Base-by-base conservation (phyloP, 139 green algal species). In the Chlorella vulgaris region DNA sequence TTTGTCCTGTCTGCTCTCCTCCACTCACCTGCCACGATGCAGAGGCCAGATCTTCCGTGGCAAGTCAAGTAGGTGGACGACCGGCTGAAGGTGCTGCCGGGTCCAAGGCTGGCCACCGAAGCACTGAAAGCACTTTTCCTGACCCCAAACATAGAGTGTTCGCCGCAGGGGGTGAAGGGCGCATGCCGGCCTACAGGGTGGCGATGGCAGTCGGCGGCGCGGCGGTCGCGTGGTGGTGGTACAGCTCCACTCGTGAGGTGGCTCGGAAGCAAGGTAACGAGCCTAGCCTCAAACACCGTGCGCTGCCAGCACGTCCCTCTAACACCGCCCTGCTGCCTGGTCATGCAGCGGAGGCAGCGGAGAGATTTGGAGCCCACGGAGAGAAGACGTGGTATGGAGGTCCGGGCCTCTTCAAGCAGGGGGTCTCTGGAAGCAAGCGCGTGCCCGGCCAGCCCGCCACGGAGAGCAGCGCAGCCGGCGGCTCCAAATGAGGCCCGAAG, bases 281-380 rank as follows among this genome's bases (percentile, higher is more conserved):
- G n/a, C n/a, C n/a, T n/a, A n/a, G n/a, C n/a, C n/a, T n/a, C n/a
- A n/a, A n/a, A n/a, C n/a, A n/a, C n/a, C n/a, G n/a, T n/a, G n/a
- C n/a, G n/a, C n/a, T n/a, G n/a, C n/a, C n/a, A n/a, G 47, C 47
- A 58, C 15, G 5, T 65, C 71, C 51, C 5, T 38, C 33, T 50
- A 50, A 13, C 6, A 15, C 43, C 39, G 8, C 13, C 22, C n/a
- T n/a, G n/a, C n/a, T n/a, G 36, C 29, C 31, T 42, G 7, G 43
- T 10, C 8, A 3, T 31, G 39, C 74, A 80, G 74, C 39, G 29
- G 80, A 69, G n/a, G 80, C 80, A 0, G 68, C 67, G 29, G 51
- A 85, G 29, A 65, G 19, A 28, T 76, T 81, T 74, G 80, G 79
- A 21, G n/a, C 26, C 6, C 80, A 85, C 29, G 80, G 80, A 35